Evolutionary conservation across 495 filamentous ascomycete genomes (phyloP), one percentile per base, ranked within the genome.

Genomic region (Penicillium steckii): DNA sequence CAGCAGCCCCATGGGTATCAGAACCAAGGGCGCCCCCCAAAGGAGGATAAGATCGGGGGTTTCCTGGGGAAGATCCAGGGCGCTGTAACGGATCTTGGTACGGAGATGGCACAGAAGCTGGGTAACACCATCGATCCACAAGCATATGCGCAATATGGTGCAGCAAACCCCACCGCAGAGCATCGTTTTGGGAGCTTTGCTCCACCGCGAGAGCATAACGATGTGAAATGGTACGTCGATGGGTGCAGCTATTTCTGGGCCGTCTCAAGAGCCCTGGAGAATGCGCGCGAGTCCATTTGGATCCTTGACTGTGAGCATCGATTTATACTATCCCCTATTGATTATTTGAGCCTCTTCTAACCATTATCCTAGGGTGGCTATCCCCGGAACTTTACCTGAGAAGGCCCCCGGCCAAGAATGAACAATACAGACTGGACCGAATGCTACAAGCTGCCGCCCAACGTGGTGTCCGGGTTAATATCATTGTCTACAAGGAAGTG

Each of bases 401-500:
- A 54, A 80, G 93, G 19, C 93, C 93, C 8, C 91, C 93, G 5
- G 81, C 86, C 9, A 79, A 82, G 59, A 88, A 94, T 70, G 83
- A 93, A 62, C 76, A 86, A 49, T 97, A 96, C 64, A 88, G 93
- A 1, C 72, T 97, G 37, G 93, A 97, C 68, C 82, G 84, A 8
- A 89, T 97, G 90, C 82, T 97, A 30, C 79, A 86, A 59, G 87
- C 85, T 38, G 93, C 93, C 3, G 93, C 93, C 24, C 80, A 91
- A 69, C 85, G 93, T 44, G 93, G 92, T 19, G 93, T 97, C 21
- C 81, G 84, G 43, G 76, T 97, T 53, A 89, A 94, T 56, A 80
- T 97, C 42, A 93, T 96, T 46, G 91, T 97, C 13, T 97, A 97
- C 74, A 97, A 97, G 73, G 93, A 97, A 71, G 91, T 78, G 1